Evolutionary conservation across 2,329 filamentous ascomycete species (phyloP).

Genomic region (Didymella pinodella): DNA sequence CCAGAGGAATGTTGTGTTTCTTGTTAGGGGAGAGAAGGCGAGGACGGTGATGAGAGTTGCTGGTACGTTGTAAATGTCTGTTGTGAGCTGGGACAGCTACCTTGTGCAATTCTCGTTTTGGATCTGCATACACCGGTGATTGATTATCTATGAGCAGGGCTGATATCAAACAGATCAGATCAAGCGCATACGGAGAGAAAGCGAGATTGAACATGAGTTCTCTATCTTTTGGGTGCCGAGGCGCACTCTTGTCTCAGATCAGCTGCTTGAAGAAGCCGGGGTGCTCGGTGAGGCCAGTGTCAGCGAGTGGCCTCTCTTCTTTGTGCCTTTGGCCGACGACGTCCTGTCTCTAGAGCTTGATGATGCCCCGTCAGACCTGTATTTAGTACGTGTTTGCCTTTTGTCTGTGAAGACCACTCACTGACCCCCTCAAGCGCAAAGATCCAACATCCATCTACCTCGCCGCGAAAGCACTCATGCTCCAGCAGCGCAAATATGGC

Average conservation of each 20-base stretch:
- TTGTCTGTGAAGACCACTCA: background rate
- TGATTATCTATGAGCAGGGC: background rate
- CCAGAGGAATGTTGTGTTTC: slow-evolving; percentile 93
- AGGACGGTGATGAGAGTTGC: slow-evolving; percentile 85
- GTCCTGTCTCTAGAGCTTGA: slow-evolving; percentile 90
- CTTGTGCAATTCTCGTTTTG: background rate
- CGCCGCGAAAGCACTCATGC: slow-evolving; percentile 91
- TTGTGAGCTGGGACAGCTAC: background rate
- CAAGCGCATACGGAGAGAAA: slow-evolving; percentile 85
- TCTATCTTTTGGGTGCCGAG: slow-evolving; percentile 96
- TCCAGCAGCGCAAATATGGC: slow-evolving; percentile 87
- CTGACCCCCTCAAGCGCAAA: slow-evolving; percentile 65
- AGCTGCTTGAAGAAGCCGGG: slow-evolving; percentile 89
- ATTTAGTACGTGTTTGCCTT: slow-evolving; percentile 64
- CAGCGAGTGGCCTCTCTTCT: slow-evolving; percentile 84
- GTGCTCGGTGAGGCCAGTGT: slow-evolving; percentile 93
- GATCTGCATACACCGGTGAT: background rate
- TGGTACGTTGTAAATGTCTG: slow-evolving; percentile 63
- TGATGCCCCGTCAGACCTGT: slow-evolving; percentile 85
- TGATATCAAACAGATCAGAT: slow-evolving; percentile 74
- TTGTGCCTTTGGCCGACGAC: slow-evolving; percentile 91
- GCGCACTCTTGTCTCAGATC: slow-evolving; percentile 88
- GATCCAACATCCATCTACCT: slow-evolving; percentile 91
- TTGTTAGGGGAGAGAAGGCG: slow-evolving; percentile 88
- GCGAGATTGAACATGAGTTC: slow-evolving; percentile 91